phyloP scores from a whole-genome alignment of 495 filamentous ascomycete genomes.

The Xylaria curta region DNA sequence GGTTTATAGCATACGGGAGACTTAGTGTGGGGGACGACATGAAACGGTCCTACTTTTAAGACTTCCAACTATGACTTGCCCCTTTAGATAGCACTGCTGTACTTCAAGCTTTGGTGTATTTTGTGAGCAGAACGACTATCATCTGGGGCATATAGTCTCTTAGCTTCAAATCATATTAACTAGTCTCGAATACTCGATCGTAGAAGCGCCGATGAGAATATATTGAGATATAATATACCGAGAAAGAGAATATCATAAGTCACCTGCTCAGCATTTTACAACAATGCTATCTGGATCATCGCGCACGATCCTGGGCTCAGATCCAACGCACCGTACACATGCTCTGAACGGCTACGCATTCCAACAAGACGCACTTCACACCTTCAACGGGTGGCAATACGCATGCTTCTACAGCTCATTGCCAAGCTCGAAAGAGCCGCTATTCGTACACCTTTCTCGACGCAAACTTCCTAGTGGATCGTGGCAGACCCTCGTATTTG shows the following conservation, averaged over 20 bases:
- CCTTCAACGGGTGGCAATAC: conserved; percentile 54
- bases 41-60: neutral
- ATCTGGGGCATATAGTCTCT: neutral
- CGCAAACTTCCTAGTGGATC: conserved; percentile 42
- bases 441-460: conserved; percentile 53
- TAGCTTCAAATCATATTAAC: neutral
- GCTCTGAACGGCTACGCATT: conserved; percentile 52
- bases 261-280: neutral
- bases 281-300: conserved; percentile 14
- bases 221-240: neutral
- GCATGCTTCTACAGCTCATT: conserved; percentile 50
- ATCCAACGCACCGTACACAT: conserved; percentile 46
- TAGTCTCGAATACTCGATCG: neutral
- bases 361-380: conserved; percentile 50
- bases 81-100: neutral
- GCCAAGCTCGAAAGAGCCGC: conserved; percentile 37
- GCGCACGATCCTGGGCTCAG: conserved; percentile 38
- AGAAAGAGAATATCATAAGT: neutral
- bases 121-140: neutral
- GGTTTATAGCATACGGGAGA: neutral
- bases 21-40: neutral
- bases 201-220: neutral
- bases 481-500: conserved; percentile 54
- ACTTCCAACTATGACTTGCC: neutral
- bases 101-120: neutral